Evolutionary conservation across 306 rosid genomes (phyloP), one percentile per base, ranked within the genome.

Genomic region (Trifolium pratense): DNA sequence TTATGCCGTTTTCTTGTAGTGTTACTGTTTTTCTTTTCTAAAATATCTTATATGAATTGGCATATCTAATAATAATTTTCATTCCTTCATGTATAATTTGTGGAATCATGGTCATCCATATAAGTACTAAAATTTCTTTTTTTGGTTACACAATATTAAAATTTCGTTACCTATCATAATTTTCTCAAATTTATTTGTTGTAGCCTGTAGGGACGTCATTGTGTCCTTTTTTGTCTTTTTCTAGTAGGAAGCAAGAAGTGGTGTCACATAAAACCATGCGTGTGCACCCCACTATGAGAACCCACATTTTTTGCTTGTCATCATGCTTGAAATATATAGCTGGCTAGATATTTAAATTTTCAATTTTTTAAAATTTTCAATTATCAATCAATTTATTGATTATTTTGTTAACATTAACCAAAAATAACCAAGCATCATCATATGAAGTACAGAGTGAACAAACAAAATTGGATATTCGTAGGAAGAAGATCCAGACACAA

Each of bases 221-320:
- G 5, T 58, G 17, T 5, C 20, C 49, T 0, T 10, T 13, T 58
- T 13, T 58, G n/a, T 14, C 6, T 10, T 17, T 18, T 56, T 66
- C 13, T 45, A 14, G 26, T 58, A 26, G 53, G 39, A 79, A 46
- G 25, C 46, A 58, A 10, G 68, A 46, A 78, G 46, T 76, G 78
- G 48, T 80, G 79, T 83, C 81, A 75, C 82, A 66, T 65, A n/a
- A n/a, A 73, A 80, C 68, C 77, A 61, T 63, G 78, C 86, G 25
- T 21, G 25, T 21, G 29, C 29, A n/a, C n/a, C n/a, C n/a, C n/a
- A n/a, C n/a, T n/a, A n/a, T n/a, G n/a, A n/a, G n/a, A n/a, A n/a
- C 87, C 89, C 77, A 9, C 36, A 20, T 40, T 26, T 13, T 25
- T 59, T 43, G 36, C 45, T 82, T 73, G 7, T 45, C 16, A 34